Base-by-base conservation (phyloP, 768 basidiomycete species). In the Porpolomopsis calyptriformis region DNA sequence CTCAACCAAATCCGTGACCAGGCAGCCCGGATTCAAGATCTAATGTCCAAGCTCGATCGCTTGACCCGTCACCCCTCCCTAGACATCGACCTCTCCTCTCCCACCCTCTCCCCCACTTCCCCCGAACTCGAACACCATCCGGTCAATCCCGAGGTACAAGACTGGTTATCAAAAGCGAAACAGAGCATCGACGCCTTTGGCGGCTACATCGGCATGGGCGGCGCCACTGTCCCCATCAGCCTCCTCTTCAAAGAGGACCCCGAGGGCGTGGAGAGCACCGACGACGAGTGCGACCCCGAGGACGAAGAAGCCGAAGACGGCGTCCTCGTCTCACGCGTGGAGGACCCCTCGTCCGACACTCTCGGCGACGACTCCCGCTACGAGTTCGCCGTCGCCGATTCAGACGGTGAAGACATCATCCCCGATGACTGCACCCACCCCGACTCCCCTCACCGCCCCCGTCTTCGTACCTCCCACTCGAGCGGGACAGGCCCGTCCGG, bases 131-230 rank as follows among this genome's bases (percentile, higher is more conserved):
- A 46, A 43, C 26, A 29, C 39, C 19, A 22, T 2, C 54, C 53
- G 29, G 62, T 56, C 36, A 64, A 67, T 20, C 52, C 65, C 5
- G 69, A 68, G 37, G 75, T 86, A 37, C 73, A 78, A 52, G 77
- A 83, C 49, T 89, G 86, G 86, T 79, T 89, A 46, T 69, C 78
- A 5, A 82, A 79, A 58, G 85, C 85, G 0, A 74, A 78, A 42
- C 74, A 78, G 48, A 80, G 76, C 29, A 68, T 87, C 39, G 70
- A 77, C 46, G 77, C 82, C 46, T 82, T 85, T 49, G 82, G 77
- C 10, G 74, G 71, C 12, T 76, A 77, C 56, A 78, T 86, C 48
- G 79, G 72, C 27, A 72, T 77, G 49, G 78, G 74, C 24, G 77
- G 77, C 41, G 67, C 75, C 2, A 65, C 70, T 25, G 68, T 75